Evolutionary conservation across 129 eudicot genomes (phyloP), one percentile per base, ranked within the genome.

Genomic region (Cynara cardunculus): DNA sequence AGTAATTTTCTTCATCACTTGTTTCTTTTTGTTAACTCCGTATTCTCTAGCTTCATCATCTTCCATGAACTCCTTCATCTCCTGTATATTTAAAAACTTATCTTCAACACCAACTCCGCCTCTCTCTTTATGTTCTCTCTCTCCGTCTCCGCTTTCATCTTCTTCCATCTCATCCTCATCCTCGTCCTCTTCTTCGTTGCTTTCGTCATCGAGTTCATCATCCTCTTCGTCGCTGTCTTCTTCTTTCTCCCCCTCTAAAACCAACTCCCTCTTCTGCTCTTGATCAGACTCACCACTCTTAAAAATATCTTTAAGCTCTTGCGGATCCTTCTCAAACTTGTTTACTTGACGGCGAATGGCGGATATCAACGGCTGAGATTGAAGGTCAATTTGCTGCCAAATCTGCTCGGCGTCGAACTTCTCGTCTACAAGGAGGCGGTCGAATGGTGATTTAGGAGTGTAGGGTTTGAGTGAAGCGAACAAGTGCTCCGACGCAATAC

Each of bases 331-430:
- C 84, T 94, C 96, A 21, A 92, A 89, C 22, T 75, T 73, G 74
- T 75, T 87, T 1, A 94, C 76, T 18, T 94, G 91, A 28, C 93
- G 89, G 12, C 87, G 80, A 21, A 94, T 75, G 7, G 77, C 70
- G 14, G 91, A 78, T 26, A 94, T 73, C 76, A 92, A 75, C 6
- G 96, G 93, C 90, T 92, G 89, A 0, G 96, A 78, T 66, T 92
- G 97, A 26, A 92, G 86, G 79, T 94, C 97, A 69, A 94, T 92
- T 70, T 94, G 99, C 90, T 92, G 97, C 97, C 97, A 94, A 71
- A 94, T 90, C 81, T 94, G 99, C 77, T 94, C 99, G 16, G 97
- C 90, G 28, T 94, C 99, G 49, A 92, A 94, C 7, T 94, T 94
- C 0, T 91, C 88, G 21, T 92, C 82, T 12, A 86, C 84, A 21